Conservation (phyloP, 768 basidiomycete genomes). For the Agrocybe praecox region DNA sequence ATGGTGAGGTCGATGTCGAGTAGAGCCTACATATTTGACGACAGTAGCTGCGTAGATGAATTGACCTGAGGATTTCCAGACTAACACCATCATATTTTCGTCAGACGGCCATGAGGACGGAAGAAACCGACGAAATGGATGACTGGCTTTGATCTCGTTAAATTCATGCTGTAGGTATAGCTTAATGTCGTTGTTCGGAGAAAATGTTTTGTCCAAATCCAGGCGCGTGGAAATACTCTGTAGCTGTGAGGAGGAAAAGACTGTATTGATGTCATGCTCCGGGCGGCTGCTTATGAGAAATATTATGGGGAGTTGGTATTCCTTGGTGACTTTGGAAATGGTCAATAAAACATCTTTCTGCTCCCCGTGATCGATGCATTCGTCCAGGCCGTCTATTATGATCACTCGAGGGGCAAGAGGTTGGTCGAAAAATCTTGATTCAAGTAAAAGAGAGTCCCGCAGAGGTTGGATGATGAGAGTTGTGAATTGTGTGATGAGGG, state of each 20-base stretch:
- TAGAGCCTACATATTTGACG: neutral
- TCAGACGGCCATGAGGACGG: neutral
- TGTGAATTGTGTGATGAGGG: conserved; percentile 4
- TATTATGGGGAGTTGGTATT: neutral
- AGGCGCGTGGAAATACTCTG: neutral
- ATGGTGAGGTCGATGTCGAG: neutral
- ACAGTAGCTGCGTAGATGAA: conserved; percentile 4
- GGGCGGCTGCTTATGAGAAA: conserved; percentile 12
- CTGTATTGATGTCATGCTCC: conserved; percentile 2
- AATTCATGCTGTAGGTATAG: neutral
- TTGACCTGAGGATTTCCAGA: neutral
- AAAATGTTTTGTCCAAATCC: conserved; percentile 4
- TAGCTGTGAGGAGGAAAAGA: neutral
- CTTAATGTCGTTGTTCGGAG: conserved; percentile 4
- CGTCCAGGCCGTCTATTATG: conserved; percentile 10
- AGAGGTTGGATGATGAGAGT: conserved; percentile 9
- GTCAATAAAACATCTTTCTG: conserved; percentile 4
- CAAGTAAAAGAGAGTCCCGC: neutral
- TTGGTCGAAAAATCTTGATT: neutral
- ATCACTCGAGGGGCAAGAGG: neutral
- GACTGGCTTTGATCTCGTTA: neutral
- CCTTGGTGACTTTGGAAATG: neutral
- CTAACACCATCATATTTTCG: neutral
- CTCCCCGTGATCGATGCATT: conserved; percentile 9
- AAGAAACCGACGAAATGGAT: neutral